A percentile compares a stretch with the other conserved stretches of the same genome.
Evolutionary conservation across 2,329 filamentous ascomycete species (phyloP).

Genomic region (Kalaharituber pfeilii): DNA sequence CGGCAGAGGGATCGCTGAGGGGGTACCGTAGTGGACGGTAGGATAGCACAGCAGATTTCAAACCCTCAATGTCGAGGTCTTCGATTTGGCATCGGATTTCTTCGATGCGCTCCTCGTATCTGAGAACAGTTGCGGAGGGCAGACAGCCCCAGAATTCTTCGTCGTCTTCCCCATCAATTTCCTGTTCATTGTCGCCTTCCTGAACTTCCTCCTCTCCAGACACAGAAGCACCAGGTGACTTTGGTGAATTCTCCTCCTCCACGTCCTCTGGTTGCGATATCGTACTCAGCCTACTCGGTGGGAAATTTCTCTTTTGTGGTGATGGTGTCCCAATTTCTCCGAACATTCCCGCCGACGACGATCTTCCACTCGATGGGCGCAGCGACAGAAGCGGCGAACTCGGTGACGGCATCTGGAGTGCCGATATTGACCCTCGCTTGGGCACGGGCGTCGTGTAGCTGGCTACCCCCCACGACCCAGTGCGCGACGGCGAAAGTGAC

Average conservation of each 20-base stretch:
- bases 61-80: constrained; percentile 59
- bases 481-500: neutral
- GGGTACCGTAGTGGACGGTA: constrained; percentile 28
- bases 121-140: constrained; percentile 42
- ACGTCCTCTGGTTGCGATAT: neutral
- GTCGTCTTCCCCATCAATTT: constrained; percentile 24
- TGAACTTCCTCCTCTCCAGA: too few species aligned
- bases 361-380: neutral
- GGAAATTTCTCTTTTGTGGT: neutral
- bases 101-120: constrained; percentile 55
- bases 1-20: constrained; percentile 39
- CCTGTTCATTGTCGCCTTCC: constrained; percentile 7
- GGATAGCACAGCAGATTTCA: constrained; percentile 67
- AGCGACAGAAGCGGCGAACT: neutral
- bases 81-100: constrained; percentile 55
- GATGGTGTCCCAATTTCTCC: too few species aligned
- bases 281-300: neutral
- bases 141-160: constrained; percentile 52
- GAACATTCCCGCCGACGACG: too few species aligned
- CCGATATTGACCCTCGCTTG: neutral
- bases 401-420: neutral
- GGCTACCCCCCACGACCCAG: neutral
- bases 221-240: too few species aligned
- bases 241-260: neutral
- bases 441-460: neutral